Base-by-base conservation (phyloP, 2,329 filamentous ascomycete genomes). In the Monosporascus sp. region DNA sequence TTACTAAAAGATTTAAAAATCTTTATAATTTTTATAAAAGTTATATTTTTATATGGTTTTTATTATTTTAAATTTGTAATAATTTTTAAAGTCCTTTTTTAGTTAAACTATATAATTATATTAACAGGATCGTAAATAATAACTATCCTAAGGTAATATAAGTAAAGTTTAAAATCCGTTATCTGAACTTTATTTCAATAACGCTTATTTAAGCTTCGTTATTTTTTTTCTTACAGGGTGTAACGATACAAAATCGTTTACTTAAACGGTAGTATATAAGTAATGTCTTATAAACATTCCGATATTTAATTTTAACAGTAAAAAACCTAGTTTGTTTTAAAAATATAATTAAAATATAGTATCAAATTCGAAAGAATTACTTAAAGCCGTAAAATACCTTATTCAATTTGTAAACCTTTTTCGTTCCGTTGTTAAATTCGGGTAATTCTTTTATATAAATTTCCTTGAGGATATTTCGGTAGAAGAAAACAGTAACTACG, bases 131-230 rank as follows among this genome's bases (percentile, higher is more conserved):
- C 40, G 24, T 7, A 2, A n/a, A 37, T 38, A 26, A 53, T 51
- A 41, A 22, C 22, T 46, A 55, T 55, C 2, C 40, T 49, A 48
- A 55, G 52, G 37, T 55, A 55, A 52, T 52, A 55, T 22, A 44
- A 45, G n/a, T 41, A 55, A 49, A 41, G 38, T 24, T 24, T 48
- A 35, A 53, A 45, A n/a, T 55, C 51, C 18, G 48, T 51, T 51
- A 55, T 55, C 37, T 55, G 41, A 51, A 55, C 53, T 8, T 46
- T 45, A 37, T 53, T 41, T 49, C n/a, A 31, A 44, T 22, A 53
- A 49, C n/a, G 45, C 28, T 43, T 37, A 9, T 49, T 55, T 55
- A 44, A 53, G 38, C 18, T 55, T 35, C 24, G 8, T 40, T 28
- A 53, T 55, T 53, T 55, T 51, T 35, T 48, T 41, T 51, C 45